Evolutionary conservation across 2,329 filamentous ascomycete genomes (phyloP).

Genomic region (Neurospora sp.): DNA sequence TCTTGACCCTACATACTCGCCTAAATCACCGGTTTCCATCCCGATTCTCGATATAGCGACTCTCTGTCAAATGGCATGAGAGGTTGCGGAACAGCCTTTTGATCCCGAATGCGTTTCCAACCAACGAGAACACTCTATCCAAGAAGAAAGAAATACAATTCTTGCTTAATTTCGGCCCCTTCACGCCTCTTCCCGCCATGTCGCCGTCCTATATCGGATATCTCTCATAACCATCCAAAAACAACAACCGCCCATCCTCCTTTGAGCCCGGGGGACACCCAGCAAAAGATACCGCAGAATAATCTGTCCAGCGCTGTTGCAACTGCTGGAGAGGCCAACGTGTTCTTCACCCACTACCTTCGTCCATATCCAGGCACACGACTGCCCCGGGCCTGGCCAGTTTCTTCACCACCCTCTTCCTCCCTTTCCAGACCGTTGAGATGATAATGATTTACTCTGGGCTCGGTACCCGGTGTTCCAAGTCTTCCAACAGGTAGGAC

Average conservation of each 20-base stretch:
- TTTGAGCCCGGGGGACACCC: not conserved
- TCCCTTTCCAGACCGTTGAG: not conserved
- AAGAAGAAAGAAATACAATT: not conserved
- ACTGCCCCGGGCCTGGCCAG: not conserved
- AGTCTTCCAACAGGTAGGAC: conserved; percentile 31
- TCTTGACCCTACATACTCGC: not conserved
- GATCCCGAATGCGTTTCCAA: not conserved
- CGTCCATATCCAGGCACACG: not conserved
- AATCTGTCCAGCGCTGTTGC: not conserved
- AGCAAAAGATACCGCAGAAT: not conserved
- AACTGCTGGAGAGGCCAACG: not conserved
- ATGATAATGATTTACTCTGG: not conserved
- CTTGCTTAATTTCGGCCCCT: not conserved
- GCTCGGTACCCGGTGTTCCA: conserved; percentile 3
- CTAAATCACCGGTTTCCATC: not conserved
- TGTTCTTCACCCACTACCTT: not conserved
- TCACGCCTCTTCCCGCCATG: not conserved
- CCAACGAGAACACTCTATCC: not conserved
- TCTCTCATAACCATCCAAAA: not conserved
- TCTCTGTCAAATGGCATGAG: not conserved
- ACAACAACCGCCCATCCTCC: not conserved
- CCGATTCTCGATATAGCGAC: not conserved
- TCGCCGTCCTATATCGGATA: not conserved
- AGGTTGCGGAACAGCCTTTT: not conserved
- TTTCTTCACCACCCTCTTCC: not conserved